Base-by-base conservation (phyloP, 805 yeast species). In the Candida glaebosa region DNA sequence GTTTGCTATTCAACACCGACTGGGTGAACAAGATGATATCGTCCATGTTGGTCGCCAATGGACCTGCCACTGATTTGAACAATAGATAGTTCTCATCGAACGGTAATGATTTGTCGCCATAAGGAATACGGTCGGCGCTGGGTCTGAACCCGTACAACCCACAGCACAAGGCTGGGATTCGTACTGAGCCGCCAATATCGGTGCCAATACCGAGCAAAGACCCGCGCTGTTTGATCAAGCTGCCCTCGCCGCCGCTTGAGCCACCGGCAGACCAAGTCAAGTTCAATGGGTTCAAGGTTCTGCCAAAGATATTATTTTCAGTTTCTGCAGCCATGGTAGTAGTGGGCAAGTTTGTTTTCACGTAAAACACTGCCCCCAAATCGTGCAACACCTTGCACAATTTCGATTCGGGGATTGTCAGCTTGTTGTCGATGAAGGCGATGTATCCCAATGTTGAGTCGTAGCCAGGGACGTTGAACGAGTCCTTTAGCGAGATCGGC, bases 181-280 rank as follows among this genome's bases (percentile, higher is more conserved):
- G 61, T 28, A 76, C 61, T 9, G 71, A 61, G 9, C 82, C 81
- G 25, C 79, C 81, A 40, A 75, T 71, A 49, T 76, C 82, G 12
- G 75, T 68, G 9, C 83, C 83, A 36, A 79, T 53, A n/a, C 84
- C 83, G 24, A 76, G 38, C 7, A 69, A 63, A 15, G 76, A 64
- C 4, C 79, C 79, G 37, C 60, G 57, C 40, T 69, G 45, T 1
- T 69, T 69, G 6, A 73, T 51, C 20, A 77, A 52, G 9, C 78
- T 75, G 5, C 74, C 77, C 37, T 75, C 81, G 33, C 81, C 81
- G 7, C 79, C 79, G 10, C 77, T 68, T 5, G 77, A 71, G 1
- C 82, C 81, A 33, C 80, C 79, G 17, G 75, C 58, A 16, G 73
- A 62, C 41, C 72, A 50, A 16, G 54, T 51, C 31, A 69, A 51